Evolutionary conservation across 148 eudicot species (phyloP).

Genomic region (Mesembryanthemum crystallinum): DNA sequence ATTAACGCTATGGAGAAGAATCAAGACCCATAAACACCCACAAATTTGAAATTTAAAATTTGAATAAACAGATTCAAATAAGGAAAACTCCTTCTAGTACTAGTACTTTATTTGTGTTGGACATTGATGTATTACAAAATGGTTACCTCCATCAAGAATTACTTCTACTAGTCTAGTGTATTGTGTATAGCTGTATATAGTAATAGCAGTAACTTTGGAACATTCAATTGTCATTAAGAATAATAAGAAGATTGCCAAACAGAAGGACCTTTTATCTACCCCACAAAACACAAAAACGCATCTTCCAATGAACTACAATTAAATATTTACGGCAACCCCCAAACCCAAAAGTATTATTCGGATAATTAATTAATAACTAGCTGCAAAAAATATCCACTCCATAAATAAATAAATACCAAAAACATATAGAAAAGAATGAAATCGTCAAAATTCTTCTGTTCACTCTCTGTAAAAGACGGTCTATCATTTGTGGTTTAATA

Average conservation of each 20-base stretch:
- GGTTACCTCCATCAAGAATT: not conserved
- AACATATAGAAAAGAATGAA: too few relatives aligned
- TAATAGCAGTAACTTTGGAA: conserved; percentile 19
- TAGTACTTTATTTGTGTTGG: not conserved
- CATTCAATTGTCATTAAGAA: conserved; percentile 28
- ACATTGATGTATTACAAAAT: not conserved
- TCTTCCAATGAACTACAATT: not conserved
- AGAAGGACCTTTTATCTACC: not conserved
- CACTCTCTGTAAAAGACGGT: too few relatives aligned
- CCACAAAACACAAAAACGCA: not conserved
- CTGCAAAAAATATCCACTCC: too few relatives aligned
- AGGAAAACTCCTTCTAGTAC: too few relatives aligned
- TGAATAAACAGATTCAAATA: not conserved
- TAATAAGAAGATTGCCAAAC: not conserved
- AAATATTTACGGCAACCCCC: not conserved
- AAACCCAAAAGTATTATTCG: not conserved
- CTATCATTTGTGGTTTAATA: not conserved
- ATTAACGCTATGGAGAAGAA: too few relatives aligned
- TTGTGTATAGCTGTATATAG: too few relatives aligned
- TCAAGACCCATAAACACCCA: not conserved
- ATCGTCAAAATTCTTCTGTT: too few relatives aligned
- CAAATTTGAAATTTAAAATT: not conserved
- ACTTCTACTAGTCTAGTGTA: not conserved
- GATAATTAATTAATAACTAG: not conserved
- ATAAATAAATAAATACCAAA: too few relatives aligned